phyloP scores from a whole-genome alignment of 2,329 filamentous ascomycete species.

The Paracoccidioides lutzii region DNA sequence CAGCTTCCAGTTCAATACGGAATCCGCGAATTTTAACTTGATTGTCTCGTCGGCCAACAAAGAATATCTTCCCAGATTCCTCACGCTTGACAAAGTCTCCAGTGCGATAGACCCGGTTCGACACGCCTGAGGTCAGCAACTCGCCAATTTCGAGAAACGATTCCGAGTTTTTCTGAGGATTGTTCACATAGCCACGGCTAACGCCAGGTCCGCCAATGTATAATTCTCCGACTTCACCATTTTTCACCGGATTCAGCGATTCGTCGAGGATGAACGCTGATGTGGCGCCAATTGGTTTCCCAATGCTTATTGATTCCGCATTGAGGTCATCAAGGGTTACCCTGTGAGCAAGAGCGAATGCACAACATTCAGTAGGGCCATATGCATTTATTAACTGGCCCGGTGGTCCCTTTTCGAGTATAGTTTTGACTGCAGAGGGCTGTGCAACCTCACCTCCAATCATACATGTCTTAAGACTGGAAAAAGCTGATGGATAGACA shows the following conservation, averaged over 20 bases:
- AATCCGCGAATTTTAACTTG: constrained; percentile 89
- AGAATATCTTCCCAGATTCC: constrained; percentile 52
- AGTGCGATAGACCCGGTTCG: constrained; percentile 59
- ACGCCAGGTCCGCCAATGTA: constrained; percentile 44
- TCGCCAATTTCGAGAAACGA: constrained; percentile 63
- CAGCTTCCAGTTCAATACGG: constrained; percentile 76
- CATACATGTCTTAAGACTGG: constrained; percentile 5
- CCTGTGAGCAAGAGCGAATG: constrained; percentile 10
- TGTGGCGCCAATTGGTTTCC: constrained; percentile 6
- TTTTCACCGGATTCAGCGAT: not conserved
- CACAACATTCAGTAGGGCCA: constrained; percentile 15
- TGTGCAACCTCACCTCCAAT: constrained; percentile 15
- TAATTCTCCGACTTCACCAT: constrained; percentile 14
- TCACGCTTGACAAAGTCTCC: constrained; percentile 62
- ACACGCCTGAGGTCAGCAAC: constrained; percentile 58
- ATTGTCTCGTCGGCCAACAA: constrained; percentile 60
- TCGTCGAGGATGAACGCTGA: constrained; percentile 10
- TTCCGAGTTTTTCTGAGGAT: constrained; percentile 44
- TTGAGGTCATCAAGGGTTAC: constrained; percentile 11
- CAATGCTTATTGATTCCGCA: constrained; percentile 1
- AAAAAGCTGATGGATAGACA: constrained; percentile 10
- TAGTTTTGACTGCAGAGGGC: constrained; percentile 8
- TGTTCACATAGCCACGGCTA: constrained; percentile 56
- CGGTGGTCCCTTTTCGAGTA: constrained; percentile 11
- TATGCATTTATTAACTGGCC: constrained; percentile 14